These are phyloP conservation scores for Suillus clintonianus DNA, from an alignment of 768 basidiomycete genomes.

Conservation along the genomic window DNA sequence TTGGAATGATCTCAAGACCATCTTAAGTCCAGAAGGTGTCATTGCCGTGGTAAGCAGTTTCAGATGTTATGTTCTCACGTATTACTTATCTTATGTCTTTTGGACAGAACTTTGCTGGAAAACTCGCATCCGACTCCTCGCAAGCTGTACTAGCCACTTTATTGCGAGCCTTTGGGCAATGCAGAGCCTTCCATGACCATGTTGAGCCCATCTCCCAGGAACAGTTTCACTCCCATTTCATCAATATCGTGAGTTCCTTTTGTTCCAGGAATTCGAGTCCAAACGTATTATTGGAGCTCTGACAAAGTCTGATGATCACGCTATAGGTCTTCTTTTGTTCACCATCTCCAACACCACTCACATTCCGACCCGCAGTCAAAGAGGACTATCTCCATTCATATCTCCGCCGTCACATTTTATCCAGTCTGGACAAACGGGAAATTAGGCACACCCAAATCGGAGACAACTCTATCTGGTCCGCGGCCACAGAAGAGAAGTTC, in stretches of 20 bases:
- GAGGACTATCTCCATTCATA: constrained; percentile 71
- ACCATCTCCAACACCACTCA: constrained; percentile 48
- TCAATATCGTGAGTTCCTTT: constrained; percentile 66
- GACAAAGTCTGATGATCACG: neutral
- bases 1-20: constrained; percentile 67
- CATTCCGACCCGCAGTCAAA: constrained; percentile 56
- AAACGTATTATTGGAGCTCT: neutral
- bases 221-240: constrained; percentile 50
- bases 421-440: constrained; percentile 53
- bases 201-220: constrained; percentile 47
- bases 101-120: constrained; percentile 82
- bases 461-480: constrained; percentile 17
- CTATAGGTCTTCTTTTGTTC: constrained; percentile 84
- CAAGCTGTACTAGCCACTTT: constrained; percentile 73
- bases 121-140: constrained; percentile 58
- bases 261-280: neutral
- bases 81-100: constrained; percentile 3
- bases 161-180: constrained; percentile 67
- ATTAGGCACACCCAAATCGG: constrained; percentile 46
- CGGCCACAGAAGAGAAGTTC: constrained; percentile 42
- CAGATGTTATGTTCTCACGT: neutral
- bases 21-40: constrained; percentile 71
- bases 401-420: constrained; percentile 62
- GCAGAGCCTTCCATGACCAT: constrained; percentile 82
- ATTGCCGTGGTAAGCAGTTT: constrained; percentile 70